Conservation (phyloP, 345 rosid species). For the Geranium rotundifolium region DNA sequence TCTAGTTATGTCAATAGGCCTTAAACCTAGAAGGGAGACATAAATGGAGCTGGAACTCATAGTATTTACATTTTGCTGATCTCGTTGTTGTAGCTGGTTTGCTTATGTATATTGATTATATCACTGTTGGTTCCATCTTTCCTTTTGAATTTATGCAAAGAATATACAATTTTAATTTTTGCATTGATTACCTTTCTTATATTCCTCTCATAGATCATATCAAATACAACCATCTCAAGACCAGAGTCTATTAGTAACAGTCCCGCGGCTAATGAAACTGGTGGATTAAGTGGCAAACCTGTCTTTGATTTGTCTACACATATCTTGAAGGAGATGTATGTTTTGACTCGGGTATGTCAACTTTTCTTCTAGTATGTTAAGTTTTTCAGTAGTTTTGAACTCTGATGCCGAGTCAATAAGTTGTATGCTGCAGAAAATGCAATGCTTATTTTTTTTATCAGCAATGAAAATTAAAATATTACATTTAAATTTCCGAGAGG, state of each 20-base stretch:
- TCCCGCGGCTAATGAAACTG: constrained; percentile 59
- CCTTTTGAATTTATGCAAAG: not conserved
- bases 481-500: too few relatives aligned
- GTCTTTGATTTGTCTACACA: constrained; percentile 63
- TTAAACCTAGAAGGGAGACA: too few relatives aligned
- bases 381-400: not conserved
- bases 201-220: constrained; percentile 45
- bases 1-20: too few relatives aligned
- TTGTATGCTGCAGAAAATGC: not conserved
- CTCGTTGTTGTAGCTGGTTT: too few relatives aligned
- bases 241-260: constrained; percentile 48
- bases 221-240: constrained; percentile 88
- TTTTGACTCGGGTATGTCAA: constrained; percentile 72
- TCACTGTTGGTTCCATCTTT: not conserved
- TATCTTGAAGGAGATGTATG: constrained; percentile 79
- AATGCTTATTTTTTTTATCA: too few relatives aligned
- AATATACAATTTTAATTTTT: too few relatives aligned
- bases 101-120: too few relatives aligned
- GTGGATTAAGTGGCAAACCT: constrained; percentile 92
- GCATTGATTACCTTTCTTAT: not conserved
- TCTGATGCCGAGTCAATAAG: not conserved
- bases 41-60: not conserved
- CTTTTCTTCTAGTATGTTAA: constrained; percentile 3
- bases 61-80: not conserved
- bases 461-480: too few relatives aligned